A percentile compares a stretch with the other conserved stretches of the same genome.
Conservation (phyloP, 164 flowering plant genomes). For the Santalum album region DNA sequence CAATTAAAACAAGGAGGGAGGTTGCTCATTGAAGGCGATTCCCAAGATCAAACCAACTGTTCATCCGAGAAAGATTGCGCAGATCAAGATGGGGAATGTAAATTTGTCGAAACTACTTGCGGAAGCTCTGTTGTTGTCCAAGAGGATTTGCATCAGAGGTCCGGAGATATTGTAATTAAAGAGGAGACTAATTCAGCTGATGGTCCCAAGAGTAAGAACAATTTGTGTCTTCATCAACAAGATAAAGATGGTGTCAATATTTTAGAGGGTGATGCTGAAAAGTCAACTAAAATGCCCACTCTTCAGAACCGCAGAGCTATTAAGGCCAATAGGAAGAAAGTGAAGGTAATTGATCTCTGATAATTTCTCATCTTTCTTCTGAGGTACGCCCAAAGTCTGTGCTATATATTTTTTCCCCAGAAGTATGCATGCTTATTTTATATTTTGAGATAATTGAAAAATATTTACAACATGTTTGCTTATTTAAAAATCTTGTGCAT, state of each 20-base stretch:
- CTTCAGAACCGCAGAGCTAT: conserved; percentile 20
- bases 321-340: conserved; percentile 39
- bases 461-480: no score
- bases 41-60: conserved; percentile 44
- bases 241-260: conserved; percentile 12
- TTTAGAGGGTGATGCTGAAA: conserved; percentile 9
- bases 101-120: conserved; percentile 81
- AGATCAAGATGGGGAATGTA: conserved; percentile 50
- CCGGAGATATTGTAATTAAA: conserved; percentile 21
- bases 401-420: no score
- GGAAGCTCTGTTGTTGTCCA: conserved; percentile 19
- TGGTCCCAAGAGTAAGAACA: conserved; percentile 22
- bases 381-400: no score
- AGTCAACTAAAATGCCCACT: conserved; percentile 21
- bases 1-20: conserved; percentile 54
- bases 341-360: conserved; percentile 49
- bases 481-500: no score
- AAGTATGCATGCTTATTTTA: no score
- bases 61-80: conserved; percentile 38
- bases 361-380: no score
- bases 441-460: no score
- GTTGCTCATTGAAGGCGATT: conserved; percentile 42
- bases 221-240: conserved; percentile 10
- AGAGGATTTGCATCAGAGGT: conserved; percentile 12
- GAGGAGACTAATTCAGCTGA: conserved; percentile 40